Evolutionary conservation across 495 filamentous ascomycete species (phyloP), one percentile per base, ranked within the genome.

Genomic region (Penicillium steckii): DNA sequence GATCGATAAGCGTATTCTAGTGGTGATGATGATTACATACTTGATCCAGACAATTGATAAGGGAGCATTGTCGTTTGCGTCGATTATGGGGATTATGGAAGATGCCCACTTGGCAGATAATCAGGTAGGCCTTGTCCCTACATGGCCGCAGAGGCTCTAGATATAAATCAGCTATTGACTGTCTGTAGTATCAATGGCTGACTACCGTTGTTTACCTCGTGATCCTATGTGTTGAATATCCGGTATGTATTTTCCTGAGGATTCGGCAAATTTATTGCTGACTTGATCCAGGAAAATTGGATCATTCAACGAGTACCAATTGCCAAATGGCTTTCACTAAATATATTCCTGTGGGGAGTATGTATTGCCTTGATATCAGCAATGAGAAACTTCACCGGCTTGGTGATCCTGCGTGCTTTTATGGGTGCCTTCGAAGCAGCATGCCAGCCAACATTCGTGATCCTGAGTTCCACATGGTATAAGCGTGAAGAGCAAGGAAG

Each of bases 41-140:
- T 85, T 89, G 54, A 64, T 87, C 3, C 86, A 89, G 43, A 82
- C 85, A 8, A 74, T 88, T 33, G 84, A 86, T 57, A 88, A 88
- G 66, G 85, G 84, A 5, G 85, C 83, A 1, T 55, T 88, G 68
- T 80, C 78, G 1, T 87, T 85, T 64, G 78, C 85, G 3, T 83
- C 84, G 26, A 85, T 87, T 37, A 87, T 88, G 85, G 82, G 81
- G 2, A 78, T 88, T 17, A 64, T 68, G 3, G 61, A 73, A 17
- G 82, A 88, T 60, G 75, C 78, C 0, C 57, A 70, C 30, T 64
- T 87, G 32, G 48, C 64, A 1, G 79, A 74, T 7, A 78, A 85
- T 23, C 55, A 82, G 60, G 70, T 73, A 23, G 46, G 40, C 22
- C 7, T 13, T 38, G 12, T 8, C 1, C 17, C 35, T 6, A 25